These are phyloP conservation scores for Tephrocybe sp. DNA, from an alignment of 768 basidiomycete species.

Conservation along the genomic window DNA sequence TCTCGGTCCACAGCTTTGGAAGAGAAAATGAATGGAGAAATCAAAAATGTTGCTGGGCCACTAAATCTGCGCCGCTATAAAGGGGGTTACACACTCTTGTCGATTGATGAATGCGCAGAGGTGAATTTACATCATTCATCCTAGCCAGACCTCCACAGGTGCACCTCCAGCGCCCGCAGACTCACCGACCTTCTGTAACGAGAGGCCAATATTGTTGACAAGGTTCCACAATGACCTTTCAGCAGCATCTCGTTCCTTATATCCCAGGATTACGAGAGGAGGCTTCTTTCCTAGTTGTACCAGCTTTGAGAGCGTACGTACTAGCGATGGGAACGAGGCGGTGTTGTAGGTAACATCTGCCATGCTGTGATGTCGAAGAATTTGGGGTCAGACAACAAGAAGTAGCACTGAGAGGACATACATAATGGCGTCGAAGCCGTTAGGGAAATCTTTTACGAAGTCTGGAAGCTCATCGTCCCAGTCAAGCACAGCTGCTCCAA, in stretches of 20 bases:
- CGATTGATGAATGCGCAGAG: not conserved
- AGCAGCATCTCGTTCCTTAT: constrained; percentile 80
- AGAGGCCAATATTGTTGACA: constrained; percentile 49
- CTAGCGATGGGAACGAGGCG: constrained; percentile 74
- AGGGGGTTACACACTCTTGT: too few relatives aligned
- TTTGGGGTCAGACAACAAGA: not conserved
- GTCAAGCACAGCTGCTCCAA: constrained; percentile 53
- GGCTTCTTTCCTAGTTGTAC: constrained; percentile 32
- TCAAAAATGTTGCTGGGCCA: too few relatives aligned
- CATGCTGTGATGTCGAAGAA: constrained; percentile 53
- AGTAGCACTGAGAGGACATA: constrained; percentile 33
- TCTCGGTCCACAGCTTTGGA: too few relatives aligned
- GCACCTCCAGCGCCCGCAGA: constrained; percentile 59
- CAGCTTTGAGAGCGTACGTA: constrained; percentile 63
- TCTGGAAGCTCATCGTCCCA: constrained; percentile 72
- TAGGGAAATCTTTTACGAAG: constrained; percentile 32
- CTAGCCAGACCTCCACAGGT: constrained; percentile 74
- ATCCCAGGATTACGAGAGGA: constrained; percentile 66
- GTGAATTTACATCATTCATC: constrained; percentile 17
- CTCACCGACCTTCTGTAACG: constrained; percentile 54
- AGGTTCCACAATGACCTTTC: constrained; percentile 78
- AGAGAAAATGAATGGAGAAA: too few relatives aligned
- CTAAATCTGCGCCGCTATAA: too few relatives aligned
- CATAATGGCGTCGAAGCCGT: constrained; percentile 66
- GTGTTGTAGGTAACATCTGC: constrained; percentile 95